Percentiles rank a stretch among this genome's conserved stretches.
Conservation (phyloP, 805 yeast species). For the Saturnispora silvae region DNA sequence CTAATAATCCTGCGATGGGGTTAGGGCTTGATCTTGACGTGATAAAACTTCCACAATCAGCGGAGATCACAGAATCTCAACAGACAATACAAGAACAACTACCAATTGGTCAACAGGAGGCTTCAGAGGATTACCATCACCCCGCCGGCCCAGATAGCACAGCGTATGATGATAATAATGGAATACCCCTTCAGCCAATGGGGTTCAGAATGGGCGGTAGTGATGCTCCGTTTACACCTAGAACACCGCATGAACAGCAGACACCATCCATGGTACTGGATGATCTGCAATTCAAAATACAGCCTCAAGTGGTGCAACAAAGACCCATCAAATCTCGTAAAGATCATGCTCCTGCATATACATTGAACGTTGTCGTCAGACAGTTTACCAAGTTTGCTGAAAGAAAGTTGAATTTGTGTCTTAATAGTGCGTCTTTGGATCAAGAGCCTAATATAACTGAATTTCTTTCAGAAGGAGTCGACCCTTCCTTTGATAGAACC, state of each 20-base stretch:
- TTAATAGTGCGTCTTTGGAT: slow-evolving; percentile 49
- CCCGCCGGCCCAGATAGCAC: no score
- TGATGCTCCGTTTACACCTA: background rate
- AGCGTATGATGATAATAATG: slow-evolving; percentile 6
- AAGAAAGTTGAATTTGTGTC: slow-evolving; percentile 64
- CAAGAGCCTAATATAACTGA: slow-evolving; percentile 75
- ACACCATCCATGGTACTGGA: slow-evolving; percentile 7
- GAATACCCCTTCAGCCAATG: slow-evolving; percentile 20
- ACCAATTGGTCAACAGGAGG: no score
- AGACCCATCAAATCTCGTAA: slow-evolving; percentile 23
- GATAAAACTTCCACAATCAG: no score
- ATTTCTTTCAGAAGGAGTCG: slow-evolving; percentile 74
- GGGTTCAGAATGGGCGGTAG: slow-evolving; percentile 19
- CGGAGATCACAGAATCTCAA: no score
- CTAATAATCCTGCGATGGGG: background rate
- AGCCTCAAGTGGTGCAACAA: slow-evolving; percentile 20
- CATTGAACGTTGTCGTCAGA: slow-evolving; percentile 86
- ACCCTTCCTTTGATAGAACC: slow-evolving; percentile 76
- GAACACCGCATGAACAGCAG: slow-evolving; percentile 11
- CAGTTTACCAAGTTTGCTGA: slow-evolving; percentile 94
- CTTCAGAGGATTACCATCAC: no score
- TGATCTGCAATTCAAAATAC: slow-evolving; percentile 2
- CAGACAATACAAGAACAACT: no score
- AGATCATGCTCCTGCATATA: slow-evolving; percentile 69
- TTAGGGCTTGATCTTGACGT: slow-evolving; percentile 7